Evolutionary conservation across 164 flowering plant species (phyloP), one percentile per base, ranked within the genome.

Genomic region (Chimonanthus salicifolius): DNA sequence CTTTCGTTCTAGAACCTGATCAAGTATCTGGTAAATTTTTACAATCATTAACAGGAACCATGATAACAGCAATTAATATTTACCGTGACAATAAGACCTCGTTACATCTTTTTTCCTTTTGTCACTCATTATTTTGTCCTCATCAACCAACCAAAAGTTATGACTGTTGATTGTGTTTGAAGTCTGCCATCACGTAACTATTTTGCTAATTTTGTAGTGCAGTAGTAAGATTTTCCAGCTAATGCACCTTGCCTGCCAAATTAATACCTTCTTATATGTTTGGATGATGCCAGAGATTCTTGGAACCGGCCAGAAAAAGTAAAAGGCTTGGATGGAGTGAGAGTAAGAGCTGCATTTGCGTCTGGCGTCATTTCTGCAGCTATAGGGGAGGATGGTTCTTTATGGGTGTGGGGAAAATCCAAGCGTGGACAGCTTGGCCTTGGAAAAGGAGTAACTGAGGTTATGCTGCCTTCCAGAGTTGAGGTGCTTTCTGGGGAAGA

Each of bases 341-440:
- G 73, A 76, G 91, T 87, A 45, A 72, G 67, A 69, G 82, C 87
- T 77, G 91, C 89, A 74, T 95, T 80, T 87, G 99, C 94, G 33
- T 95, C 99, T 76, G 98, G 97, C 64, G 97, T 89, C 62, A 77
- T 87, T 72, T 92, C 97, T 62, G 78, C 90, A 20, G 97, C 92
- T 46, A 75, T 89, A 68, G 97, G 94, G 64, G 90, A 85, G 72
- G 97, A 93, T 76, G 99, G 99, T 43, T 87, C 94, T 71, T 74
- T 93, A 78, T 90, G 99, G 98, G 91, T 88, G 8, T 95, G 99
- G 99, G 98, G 99, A 20, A 88, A 80, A 77, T 95, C 99, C 13
- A 92, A 90, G 83, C 90, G 94, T 15, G 97, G 99, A 48, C 99
- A 95, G 79, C 92, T 93, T 70, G 99, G 98, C 64, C 92, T 90